Base-by-base conservation (phyloP, 441 rosid genomes). In the Populus tomentosa region DNA sequence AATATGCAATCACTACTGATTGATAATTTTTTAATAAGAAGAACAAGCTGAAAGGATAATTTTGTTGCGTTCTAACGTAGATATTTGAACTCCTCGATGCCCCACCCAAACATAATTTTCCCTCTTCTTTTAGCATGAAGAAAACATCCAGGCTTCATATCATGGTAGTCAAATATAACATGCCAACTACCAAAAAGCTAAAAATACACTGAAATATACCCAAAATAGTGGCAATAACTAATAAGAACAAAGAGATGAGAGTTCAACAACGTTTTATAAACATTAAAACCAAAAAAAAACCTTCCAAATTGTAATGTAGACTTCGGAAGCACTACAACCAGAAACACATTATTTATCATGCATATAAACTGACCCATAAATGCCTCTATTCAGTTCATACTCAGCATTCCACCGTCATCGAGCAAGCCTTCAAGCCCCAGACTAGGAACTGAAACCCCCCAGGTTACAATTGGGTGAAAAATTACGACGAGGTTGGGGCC, bases 381-480 rank as follows among this genome's bases (percentile, higher is more conserved):
- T 16, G 67, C 38, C 24, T 16, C 59, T 50, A 23, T 26, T 30
- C 14, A 36, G 35, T 67, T 26, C 71, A 21, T 70, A 32, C 30
- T 50, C 59, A 50, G 21, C 56, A 46, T 46, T 14, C 18, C 56
- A 46, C 56, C 20, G 6, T 46, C 18, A 50, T 53, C 8, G 7
- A 53, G 61, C 21, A 18, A 53, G 61, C 61, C 21, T 40, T 50
- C 16, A 46, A 2, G 35, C 6, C 8, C 35, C 28, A 40, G 10
- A 21, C 73, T 80, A 80, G 46, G 35, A n/a, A 72, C 70, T 73
- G 65, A 46, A 71, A 42, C 87, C 76, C 70, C 86, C 85, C 68
- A 77, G 85, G 73, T 80, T 79, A 78, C 92, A 86, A 71, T 71
- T 56, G 4, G 81, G 82, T 30, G 71, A 7, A 67, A 83, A 74